These are phyloP conservation scores for Beauveria brongniartii DNA, from an alignment of 2,329 filamentous ascomycete genomes.

Conservation along the genomic window DNA sequence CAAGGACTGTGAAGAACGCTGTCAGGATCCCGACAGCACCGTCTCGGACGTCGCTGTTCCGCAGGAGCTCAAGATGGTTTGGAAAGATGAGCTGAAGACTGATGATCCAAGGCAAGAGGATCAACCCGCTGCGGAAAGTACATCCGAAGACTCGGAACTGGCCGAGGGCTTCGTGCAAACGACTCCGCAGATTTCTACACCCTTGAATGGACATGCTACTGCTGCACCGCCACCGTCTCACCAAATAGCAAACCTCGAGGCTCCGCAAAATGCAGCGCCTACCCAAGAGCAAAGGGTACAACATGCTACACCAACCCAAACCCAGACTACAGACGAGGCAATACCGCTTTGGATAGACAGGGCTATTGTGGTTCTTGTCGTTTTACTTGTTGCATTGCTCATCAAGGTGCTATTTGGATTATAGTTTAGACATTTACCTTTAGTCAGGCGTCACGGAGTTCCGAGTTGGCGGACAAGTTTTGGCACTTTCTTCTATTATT, in stretches of 20 bases:
- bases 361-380: slow-evolving; percentile 64
- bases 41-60: slow-evolving; percentile 42
- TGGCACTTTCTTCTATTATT: not conserved
- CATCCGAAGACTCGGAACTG: slow-evolving; percentile 30
- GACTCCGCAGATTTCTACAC: slow-evolving; percentile 19
- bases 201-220: not conserved
- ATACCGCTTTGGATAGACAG: slow-evolving; percentile 73
- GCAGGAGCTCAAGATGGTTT: slow-evolving; percentile 56
- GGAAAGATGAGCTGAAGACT: slow-evolving; percentile 60
- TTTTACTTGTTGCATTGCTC: slow-evolving; percentile 64
- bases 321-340: slow-evolving; percentile 29
- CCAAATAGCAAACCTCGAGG: not conserved
- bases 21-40: slow-evolving; percentile 23
- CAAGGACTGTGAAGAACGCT: slow-evolving; percentile 55
- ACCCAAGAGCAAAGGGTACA: slow-evolving; percentile 11
- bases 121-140: slow-evolving; percentile 32
- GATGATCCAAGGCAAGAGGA: slow-evolving; percentile 15
- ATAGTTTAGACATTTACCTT: not conserved
- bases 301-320: slow-evolving; percentile 9
- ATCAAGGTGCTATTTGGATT: slow-evolving; percentile 40
- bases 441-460: not conserved
- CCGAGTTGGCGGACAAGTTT: not conserved
- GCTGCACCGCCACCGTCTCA: not conserved
- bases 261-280: slow-evolving; percentile 15
- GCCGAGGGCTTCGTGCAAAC: slow-evolving; percentile 53